Percentiles rank a stretch among this genome's conserved stretches.
Conservation (phyloP, 2,329 filamentous ascomycete species). For the Colletotrichum sp. region DNA sequence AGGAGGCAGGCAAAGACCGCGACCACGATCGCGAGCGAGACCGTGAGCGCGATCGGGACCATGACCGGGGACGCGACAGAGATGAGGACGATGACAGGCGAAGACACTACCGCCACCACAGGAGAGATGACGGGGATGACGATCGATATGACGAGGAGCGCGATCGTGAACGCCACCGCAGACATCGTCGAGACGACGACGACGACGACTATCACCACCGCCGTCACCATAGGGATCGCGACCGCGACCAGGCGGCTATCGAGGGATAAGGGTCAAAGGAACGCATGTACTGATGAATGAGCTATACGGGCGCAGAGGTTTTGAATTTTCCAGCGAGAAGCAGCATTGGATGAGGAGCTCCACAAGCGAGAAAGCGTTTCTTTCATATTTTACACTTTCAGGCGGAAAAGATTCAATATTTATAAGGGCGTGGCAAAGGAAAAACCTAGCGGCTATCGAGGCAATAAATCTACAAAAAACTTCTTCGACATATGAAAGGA, state of each 20-base stretch:
- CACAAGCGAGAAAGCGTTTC: slow-evolving; percentile 6
- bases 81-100: slow-evolving; percentile 26
- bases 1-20: slow-evolving; percentile 32
- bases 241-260: slow-evolving; percentile 24
- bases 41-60: slow-evolving; percentile 24
- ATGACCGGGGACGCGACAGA: slow-evolving; percentile 26
- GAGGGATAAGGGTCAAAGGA: background rate
- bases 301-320: background rate
- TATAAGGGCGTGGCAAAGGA: background rate
- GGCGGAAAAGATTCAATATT: background rate
- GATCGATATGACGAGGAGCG: slow-evolving; percentile 38
- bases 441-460: background rate
- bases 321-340: background rate
- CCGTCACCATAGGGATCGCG: slow-evolving; percentile 35
- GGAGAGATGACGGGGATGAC: slow-evolving; percentile 39
- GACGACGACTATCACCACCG: slow-evolving; percentile 36
- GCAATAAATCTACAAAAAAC: background rate
- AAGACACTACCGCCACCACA: slow-evolving; percentile 25
- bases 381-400: background rate
- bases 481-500: background rate
- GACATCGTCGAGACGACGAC: slow-evolving; percentile 31
- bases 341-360: background rate
- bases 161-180: slow-evolving; percentile 31
- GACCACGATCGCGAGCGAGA: slow-evolving; percentile 39
- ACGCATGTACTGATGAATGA: background rate